Conservation (phyloP, 768 basidiomycete genomes). For the Serpula lacrymans region DNA sequence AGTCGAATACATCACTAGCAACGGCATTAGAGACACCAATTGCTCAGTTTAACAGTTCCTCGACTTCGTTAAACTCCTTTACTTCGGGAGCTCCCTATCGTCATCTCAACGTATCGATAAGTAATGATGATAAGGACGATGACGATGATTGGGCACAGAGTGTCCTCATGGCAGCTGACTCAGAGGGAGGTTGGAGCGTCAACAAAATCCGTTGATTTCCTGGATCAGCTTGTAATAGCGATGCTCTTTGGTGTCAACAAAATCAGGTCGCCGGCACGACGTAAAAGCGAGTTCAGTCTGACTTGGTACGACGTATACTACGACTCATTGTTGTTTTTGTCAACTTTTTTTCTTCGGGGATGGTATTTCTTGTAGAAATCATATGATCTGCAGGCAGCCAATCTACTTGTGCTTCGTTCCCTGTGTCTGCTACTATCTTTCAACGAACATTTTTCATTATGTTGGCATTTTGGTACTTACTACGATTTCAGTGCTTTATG, state of each 20-base stretch:
- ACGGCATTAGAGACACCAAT: conserved; percentile 3
- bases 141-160: conserved; percentile 72
- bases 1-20: conserved; percentile 19
- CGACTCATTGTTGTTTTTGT: background rate
- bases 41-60: conserved; percentile 26
- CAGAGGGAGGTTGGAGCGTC: conserved; percentile 35
- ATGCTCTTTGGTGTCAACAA: background rate
- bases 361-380: conserved; percentile 9
- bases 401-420: too few relatives aligned
- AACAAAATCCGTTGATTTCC: background rate
- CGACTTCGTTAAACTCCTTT: conserved; percentile 14
- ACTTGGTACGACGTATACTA: background rate
- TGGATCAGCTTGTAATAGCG: background rate
- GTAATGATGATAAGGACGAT: conserved; percentile 37
- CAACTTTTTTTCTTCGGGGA: conserved; percentile 13
- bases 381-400: conserved; percentile 31
- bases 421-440: too few relatives aligned
- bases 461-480: conserved; percentile 13
- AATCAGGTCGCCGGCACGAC: background rate
- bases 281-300: too few relatives aligned
- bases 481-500: conserved; percentile 5
- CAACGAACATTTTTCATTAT: too few relatives aligned
- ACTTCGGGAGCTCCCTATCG: conserved; percentile 21
- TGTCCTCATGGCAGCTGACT: conserved; percentile 68
- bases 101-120: conserved; percentile 23